These are phyloP conservation scores for Tolypocladium nubicola DNA, from an alignment of 2,329 filamentous ascomycete genomes.

Conservation along the genomic window DNA sequence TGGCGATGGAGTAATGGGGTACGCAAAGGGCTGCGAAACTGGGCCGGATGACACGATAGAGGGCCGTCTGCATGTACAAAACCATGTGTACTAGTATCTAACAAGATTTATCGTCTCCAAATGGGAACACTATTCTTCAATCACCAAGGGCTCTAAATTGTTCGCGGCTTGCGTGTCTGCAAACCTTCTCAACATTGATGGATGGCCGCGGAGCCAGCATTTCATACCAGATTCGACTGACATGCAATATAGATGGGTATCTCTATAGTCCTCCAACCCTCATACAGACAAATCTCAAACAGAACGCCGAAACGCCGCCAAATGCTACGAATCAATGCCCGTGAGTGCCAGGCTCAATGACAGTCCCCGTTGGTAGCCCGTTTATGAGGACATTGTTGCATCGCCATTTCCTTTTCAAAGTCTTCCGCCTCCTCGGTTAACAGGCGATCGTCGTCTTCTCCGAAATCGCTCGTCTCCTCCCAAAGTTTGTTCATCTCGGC, in stretches of 20 bases:
- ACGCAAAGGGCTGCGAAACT: not conserved
- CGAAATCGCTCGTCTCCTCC: constrained; percentile 79
- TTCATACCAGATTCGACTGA: not conserved
- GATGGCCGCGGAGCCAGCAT: too few species aligned
- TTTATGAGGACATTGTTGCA: constrained; percentile 28
- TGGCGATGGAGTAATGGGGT: constrained; percentile 69
- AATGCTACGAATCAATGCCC: constrained; percentile 6
- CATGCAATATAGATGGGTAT: constrained; percentile 15
- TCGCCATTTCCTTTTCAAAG: constrained; percentile 31
- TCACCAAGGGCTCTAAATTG: constrained; percentile 2
- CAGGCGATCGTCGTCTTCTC: constrained; percentile 73
- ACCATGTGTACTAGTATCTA: constrained; percentile 26
- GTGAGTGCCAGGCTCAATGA: constrained; percentile 7
- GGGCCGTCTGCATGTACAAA: constrained; percentile 27
- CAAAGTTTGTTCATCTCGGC: constrained; percentile 70
- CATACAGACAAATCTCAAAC: constrained; percentile 4
- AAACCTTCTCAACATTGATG: not conserved
- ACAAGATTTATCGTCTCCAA: constrained; percentile 1
- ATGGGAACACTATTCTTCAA: not conserved
- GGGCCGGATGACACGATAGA: constrained; percentile 19
- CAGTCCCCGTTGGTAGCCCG: constrained; percentile 18
- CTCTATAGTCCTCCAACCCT: constrained; percentile 10
- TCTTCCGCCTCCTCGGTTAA: constrained; percentile 61
- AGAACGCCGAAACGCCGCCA: constrained; percentile 16
- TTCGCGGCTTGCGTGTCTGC: not conserved